Evolutionary conservation across 805 yeast species (phyloP).

Genomic region (Brettanomyces custersianus): DNA sequence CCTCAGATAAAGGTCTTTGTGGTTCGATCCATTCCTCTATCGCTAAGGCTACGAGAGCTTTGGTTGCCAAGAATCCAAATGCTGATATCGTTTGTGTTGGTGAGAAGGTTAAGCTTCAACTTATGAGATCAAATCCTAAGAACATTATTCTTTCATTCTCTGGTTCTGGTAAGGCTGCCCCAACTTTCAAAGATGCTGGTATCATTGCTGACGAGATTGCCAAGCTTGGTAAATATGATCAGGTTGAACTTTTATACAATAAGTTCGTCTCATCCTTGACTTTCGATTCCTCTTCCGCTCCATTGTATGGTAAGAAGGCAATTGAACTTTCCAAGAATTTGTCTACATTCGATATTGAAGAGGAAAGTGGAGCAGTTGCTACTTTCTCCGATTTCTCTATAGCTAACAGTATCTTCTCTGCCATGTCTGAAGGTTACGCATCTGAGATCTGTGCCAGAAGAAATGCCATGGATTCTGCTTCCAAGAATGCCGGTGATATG

Average conservation of each 20-base stretch:
- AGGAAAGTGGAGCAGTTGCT: slow-evolving; percentile 57
- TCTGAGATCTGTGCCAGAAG: slow-evolving; percentile 98
- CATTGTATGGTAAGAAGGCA: slow-evolving; percentile 59
- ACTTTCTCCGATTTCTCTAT: slow-evolving; percentile 75
- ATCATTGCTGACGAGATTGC: slow-evolving; percentile 78
- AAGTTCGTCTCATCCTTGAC: slow-evolving; percentile 80
- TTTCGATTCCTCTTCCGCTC: slow-evolving; percentile 70
- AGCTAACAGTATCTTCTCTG: slow-evolving; percentile 83
- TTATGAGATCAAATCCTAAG: slow-evolving; percentile 70
- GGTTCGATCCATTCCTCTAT: slow-evolving; percentile 96
- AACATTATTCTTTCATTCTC: slow-evolving; percentile 67
- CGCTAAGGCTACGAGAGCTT: slow-evolving; percentile 76
- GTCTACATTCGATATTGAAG: slow-evolving; percentile 72
- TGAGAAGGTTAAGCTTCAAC: slow-evolving; percentile 87
- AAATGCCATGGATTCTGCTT: slow-evolving; percentile 99
- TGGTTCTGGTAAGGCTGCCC: slow-evolving; percentile 96
- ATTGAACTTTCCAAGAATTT: slow-evolving; percentile 81
- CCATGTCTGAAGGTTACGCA: slow-evolving; percentile 97
- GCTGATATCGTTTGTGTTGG: slow-evolving; percentile 84
- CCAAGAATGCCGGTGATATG: slow-evolving; percentile 99
- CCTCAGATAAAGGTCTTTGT: slow-evolving; percentile 98
- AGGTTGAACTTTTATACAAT: slow-evolving; percentile 79
- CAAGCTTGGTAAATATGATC: slow-evolving; percentile 61
- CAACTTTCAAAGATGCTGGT: slow-evolving; percentile 85
- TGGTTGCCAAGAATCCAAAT: slow-evolving; percentile 51